phyloP scores from a whole-genome alignment of 352 stramenopile species.

The Globisporangium recalcitrans region DNA sequence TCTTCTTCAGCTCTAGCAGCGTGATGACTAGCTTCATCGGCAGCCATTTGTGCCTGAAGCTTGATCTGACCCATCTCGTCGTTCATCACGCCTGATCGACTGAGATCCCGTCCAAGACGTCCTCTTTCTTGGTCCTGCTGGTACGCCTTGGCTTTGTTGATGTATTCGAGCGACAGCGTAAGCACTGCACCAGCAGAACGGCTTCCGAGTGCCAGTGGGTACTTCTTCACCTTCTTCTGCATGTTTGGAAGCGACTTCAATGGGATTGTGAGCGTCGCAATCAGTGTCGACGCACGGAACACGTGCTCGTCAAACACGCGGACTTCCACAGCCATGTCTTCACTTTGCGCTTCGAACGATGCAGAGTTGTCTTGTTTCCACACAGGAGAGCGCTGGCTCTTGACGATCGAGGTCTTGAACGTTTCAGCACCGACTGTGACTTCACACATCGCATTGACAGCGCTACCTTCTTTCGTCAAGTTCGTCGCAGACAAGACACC shows the following conservation, averaged over 20 bases:
- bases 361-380: conserved; percentile 84
- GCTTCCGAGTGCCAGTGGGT: conserved; percentile 73
- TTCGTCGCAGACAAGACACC: conserved; percentile 79
- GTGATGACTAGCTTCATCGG: conserved; percentile 72
- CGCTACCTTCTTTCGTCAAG: conserved; percentile 63
- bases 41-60: conserved; percentile 71
- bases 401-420: conserved; percentile 81
- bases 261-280: conserved; percentile 73
- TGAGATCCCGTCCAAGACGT: conserved; percentile 53
- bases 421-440: conserved; percentile 75
- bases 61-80: conserved; percentile 85
- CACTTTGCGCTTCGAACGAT: conserved; percentile 68
- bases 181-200: conserved; percentile 68
- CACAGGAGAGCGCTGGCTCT: conserved; percentile 76
- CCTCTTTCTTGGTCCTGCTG: conserved; percentile 65
- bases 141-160: conserved; percentile 80
- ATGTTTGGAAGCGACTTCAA: conserved; percentile 82
- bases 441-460: conserved; percentile 79
- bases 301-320: conserved; percentile 81
- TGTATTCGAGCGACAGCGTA: conserved; percentile 77
- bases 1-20: conserved; percentile 69
- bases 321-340: conserved; percentile 82
- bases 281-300: conserved; percentile 66
- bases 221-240: conserved; percentile 80
- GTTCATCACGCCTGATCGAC: conserved; percentile 59